Evolutionary conservation across 2,329 filamentous ascomycete genomes (phyloP), one percentile per base, ranked within the genome.

Genomic region (Ramichloridium luteum): DNA sequence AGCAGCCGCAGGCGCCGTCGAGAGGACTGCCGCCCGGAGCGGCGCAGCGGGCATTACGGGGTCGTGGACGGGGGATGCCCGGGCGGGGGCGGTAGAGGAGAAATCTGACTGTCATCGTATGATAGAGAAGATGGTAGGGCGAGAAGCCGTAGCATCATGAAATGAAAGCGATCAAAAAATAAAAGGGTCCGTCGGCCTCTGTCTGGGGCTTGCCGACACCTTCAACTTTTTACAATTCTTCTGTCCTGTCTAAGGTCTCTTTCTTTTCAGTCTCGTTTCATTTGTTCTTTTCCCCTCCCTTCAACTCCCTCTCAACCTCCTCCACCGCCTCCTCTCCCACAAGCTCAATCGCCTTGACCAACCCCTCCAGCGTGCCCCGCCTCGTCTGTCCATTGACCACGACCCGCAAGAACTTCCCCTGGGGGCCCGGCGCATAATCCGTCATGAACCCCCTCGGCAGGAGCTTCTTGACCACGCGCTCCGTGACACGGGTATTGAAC

Each of bases 61-160:
- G 88, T 32, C 68, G 84, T 46, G 86, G 88, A 33, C 76, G 84
- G 35, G 84, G 84, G 20, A 90, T 96, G 85, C 88, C 90, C 16
- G 43, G 30, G 30, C 13, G 30, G 30, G 25, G 25, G 16, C 16
- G 10, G 22, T 14, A 16, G 20, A 14, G 8, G 17, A 11, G n/a
- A 6, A 13, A 30, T 20, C n/a, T n/a, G n/a, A n/a, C n/a, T n/a
- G n/a, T n/a, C n/a, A n/a, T n/a, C n/a, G n/a, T n/a, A n/a, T n/a
- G n/a, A n/a, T n/a, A n/a, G n/a, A n/a, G n/a, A n/a, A n/a, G n/a
- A n/a, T n/a, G n/a, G n/a, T n/a, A n/a, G n/a, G n/a, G n/a, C n/a
- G n/a, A n/a, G n/a, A n/a, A n/a, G n/a, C n/a, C n/a, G n/a, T n/a
- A n/a, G n/a, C n/a, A n/a, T n/a, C n/a, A n/a, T n/a, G n/a, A n/a